Evolutionary conservation across 2,329 filamentous ascomycete genomes (phyloP).

Genomic region (Penicillium janthinellum): DNA sequence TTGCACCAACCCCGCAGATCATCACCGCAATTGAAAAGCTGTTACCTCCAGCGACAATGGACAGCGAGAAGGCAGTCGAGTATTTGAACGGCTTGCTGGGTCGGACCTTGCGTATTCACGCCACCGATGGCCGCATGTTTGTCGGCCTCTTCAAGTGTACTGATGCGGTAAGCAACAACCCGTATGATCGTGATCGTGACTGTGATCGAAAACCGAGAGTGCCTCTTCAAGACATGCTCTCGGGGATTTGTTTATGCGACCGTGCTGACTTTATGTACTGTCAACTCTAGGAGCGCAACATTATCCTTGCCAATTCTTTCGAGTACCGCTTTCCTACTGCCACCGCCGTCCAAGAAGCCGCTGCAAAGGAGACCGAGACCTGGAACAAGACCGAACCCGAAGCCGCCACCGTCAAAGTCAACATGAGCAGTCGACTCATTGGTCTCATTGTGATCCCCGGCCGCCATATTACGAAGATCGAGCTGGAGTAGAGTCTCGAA

Average conservation of each 20-base stretch:
- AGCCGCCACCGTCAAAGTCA: slow-evolving; percentile 54
- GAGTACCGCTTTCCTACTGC: slow-evolving; percentile 80
- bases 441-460: slow-evolving; percentile 90
- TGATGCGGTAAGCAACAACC: slow-evolving; percentile 67
- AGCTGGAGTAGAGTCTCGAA: slow-evolving; percentile 67
- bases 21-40: background rate
- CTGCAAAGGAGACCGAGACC: slow-evolving; percentile 33
- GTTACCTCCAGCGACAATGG: slow-evolving; percentile 33
- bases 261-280: slow-evolving; percentile 9
- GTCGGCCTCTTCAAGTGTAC: slow-evolving; percentile 92
- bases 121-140: slow-evolving; percentile 84
- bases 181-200: slow-evolving; percentile 5
- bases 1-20: background rate
- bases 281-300: slow-evolving; percentile 72
- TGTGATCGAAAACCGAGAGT: background rate
- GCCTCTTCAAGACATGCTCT: background rate
- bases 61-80: slow-evolving; percentile 38
- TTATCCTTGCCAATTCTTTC: slow-evolving; percentile 81
- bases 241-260: background rate
- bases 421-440: slow-evolving; percentile 83
- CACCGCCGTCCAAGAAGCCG: slow-evolving; percentile 47
- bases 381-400: slow-evolving; percentile 24
- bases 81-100: slow-evolving; percentile 66
- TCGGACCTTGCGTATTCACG: slow-evolving; percentile 76
- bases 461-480: slow-evolving; percentile 80